Evolutionary conservation across 2,329 filamentous ascomycete species (phyloP).

Genomic region (Thielaviopsis ethacetica): DNA sequence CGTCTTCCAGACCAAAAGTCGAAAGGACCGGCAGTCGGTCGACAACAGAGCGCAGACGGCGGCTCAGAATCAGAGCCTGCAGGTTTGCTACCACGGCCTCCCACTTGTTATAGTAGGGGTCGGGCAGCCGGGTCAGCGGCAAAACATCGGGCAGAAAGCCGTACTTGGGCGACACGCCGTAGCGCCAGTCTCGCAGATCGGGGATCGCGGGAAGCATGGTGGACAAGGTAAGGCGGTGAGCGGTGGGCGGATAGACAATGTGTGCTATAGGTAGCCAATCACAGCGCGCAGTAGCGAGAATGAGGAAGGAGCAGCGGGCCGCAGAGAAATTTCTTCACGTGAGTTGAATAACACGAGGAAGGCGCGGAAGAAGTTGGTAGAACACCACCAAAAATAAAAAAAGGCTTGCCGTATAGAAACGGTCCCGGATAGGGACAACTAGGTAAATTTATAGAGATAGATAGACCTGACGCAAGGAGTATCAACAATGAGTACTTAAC

Average conservation of each 20-base stretch:
- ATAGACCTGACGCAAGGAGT: constrained; percentile 47
- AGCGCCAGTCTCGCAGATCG: constrained; percentile 43
- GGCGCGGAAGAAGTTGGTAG: background rate
- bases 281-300: background rate
- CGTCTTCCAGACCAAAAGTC: constrained; percentile 63
- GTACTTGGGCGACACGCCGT: constrained; percentile 60
- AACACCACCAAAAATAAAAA: background rate
- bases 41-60: constrained; percentile 63
- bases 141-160: constrained; percentile 77
- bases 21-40: constrained; percentile 71
- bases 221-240: background rate
- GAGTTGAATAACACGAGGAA: background rate
- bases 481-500: constrained; percentile 30
- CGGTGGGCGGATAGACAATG: background rate
- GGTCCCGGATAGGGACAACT: background rate
- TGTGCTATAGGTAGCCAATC: background rate
- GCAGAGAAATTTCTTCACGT: background rate
- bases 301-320: background rate
- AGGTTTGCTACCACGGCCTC: constrained; percentile 74
- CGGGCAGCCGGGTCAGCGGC: constrained; percentile 65
- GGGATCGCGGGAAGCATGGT: constrained; percentile 45
- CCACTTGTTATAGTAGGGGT: constrained; percentile 91
- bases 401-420: background rate
- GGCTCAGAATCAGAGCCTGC: constrained; percentile 72
- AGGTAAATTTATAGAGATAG: constrained; percentile 12